Conservation (phyloP, 2,329 filamentous ascomycete genomes). For the Exserohilum rostratum region DNA sequence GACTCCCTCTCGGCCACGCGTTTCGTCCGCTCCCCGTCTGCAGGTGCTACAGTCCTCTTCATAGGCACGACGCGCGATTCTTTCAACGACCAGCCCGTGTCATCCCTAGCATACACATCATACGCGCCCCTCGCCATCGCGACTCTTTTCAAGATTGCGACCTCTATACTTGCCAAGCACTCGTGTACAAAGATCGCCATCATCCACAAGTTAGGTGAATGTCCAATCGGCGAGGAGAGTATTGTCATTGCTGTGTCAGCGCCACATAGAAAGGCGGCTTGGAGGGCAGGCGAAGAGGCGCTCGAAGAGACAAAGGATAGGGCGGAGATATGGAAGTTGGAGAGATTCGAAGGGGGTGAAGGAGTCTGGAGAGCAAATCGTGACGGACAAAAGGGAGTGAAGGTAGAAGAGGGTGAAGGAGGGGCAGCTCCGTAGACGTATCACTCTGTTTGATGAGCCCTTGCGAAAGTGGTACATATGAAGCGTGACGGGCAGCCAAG, state of each 20-base stretch:
- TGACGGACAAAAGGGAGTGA: constrained; percentile 68
- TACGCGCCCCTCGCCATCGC: constrained; percentile 73
- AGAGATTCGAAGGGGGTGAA: constrained; percentile 80
- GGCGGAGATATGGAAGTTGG: constrained; percentile 95
- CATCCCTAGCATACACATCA: constrained; percentile 75
- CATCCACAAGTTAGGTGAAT: constrained; percentile 81
- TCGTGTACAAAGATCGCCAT: constrained; percentile 75
- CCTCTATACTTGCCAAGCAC: constrained; percentile 64
- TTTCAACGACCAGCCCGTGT: constrained; percentile 74
- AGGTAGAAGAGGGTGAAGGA: constrained; percentile 42
- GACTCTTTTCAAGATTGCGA: constrained; percentile 70
- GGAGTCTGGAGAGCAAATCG: constrained; percentile 87
- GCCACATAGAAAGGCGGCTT: constrained; percentile 82
- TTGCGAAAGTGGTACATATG: too few relatives aligned
- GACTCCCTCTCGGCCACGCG: constrained; percentile 65
- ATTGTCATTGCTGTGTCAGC: constrained; percentile 87
- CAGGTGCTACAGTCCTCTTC: constrained; percentile 43
- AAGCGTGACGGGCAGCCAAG: too few relatives aligned
- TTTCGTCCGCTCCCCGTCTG: constrained; percentile 64
- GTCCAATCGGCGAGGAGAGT: constrained; percentile 91
- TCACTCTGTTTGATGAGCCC: too few relatives aligned
- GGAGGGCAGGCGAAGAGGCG: constrained; percentile 86
- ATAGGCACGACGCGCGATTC: constrained; percentile 76
- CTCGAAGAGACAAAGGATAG: constrained; percentile 83
- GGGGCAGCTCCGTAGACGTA: too few relatives aligned